A percentile compares a stretch with the other conserved stretches of the same genome.
Evolutionary conservation across 805 yeast species (phyloP).

Genomic region (Spathaspora boniae): DNA sequence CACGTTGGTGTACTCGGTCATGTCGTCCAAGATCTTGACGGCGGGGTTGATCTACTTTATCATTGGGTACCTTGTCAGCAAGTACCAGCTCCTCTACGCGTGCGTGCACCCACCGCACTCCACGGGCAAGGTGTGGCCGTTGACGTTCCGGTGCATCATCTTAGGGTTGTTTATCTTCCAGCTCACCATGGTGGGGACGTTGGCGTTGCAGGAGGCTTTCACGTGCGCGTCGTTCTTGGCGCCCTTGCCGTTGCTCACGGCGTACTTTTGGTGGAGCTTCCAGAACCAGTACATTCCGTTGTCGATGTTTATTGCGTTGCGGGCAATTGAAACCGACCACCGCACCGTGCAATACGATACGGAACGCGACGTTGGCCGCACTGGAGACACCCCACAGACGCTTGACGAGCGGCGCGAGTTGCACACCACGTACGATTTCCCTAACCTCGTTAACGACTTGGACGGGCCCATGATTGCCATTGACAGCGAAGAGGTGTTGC

Average conservation of each 20-base stretch:
- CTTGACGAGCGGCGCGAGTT: conserved; percentile 77
- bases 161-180: conserved; percentile 83
- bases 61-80: conserved; percentile 83
- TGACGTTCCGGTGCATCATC: conserved; percentile 76
- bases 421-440: conserved; percentile 72
- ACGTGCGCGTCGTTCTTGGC: conserved; percentile 64
- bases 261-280: conserved; percentile 71
- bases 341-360: conserved; percentile 4
- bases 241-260: conserved; percentile 72
- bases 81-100: conserved; percentile 84
- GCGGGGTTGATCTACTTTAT: conserved; percentile 83
- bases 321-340: conserved; percentile 59
- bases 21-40: conserved; percentile 81
- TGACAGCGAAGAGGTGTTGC: conserved; percentile 44
- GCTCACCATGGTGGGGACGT: conserved; percentile 87
- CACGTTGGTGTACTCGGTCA: conserved; percentile 80
- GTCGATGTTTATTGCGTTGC: conserved; percentile 78
- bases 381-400: conserved; percentile 35
- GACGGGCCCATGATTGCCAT: conserved; percentile 86
- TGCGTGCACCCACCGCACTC: conserved; percentile 96
- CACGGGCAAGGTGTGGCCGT: conserved; percentile 95
- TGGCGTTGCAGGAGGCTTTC: conserved; percentile 79
- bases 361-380: conserved; percentile 11
- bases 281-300: conserved; percentile 79
- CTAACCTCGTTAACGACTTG: conserved; percentile 60